Percentiles rank a stretch among this genome's conserved stretches.
Conservation (phyloP, 306 rosid genomes). For the Cucurbita argyrosperma region DNA sequence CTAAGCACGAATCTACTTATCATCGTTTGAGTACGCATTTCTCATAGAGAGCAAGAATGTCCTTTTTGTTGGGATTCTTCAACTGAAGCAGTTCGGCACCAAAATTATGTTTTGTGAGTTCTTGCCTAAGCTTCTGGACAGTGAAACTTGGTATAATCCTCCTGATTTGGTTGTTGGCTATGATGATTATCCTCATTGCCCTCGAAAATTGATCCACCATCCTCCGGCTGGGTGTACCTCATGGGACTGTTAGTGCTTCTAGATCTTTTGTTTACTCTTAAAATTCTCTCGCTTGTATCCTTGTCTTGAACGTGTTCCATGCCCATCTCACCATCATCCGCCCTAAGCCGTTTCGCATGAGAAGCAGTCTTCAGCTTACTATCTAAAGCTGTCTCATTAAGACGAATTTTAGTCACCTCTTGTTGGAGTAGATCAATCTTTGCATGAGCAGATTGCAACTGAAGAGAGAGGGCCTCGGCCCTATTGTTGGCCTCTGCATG, state of each 20-base stretch:
- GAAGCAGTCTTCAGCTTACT: constrained; percentile 56
- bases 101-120: constrained; percentile 68
- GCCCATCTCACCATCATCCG: constrained; percentile 45
- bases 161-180: constrained; percentile 54
- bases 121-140: constrained; percentile 71
- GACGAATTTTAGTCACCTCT: constrained; percentile 60
- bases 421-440: constrained; percentile 77
- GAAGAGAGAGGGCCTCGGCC: constrained; percentile 78
- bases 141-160: constrained; percentile 79
- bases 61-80: constrained; percentile 71
- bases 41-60: constrained; percentile 68
- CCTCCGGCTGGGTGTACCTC: constrained; percentile 42
- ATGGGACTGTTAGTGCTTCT: constrained; percentile 47
- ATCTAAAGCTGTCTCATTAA: constrained; percentile 70
- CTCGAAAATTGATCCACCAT: constrained; percentile 69
- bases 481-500: constrained; percentile 77
- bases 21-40: constrained; percentile 49
- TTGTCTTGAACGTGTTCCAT: constrained; percentile 54
- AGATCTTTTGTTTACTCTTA: constrained; percentile 45
- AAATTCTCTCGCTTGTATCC: constrained; percentile 46
- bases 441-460: constrained; percentile 80
- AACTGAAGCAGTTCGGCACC: constrained; percentile 72
- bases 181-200: constrained; percentile 54
- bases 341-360: constrained; percentile 65
- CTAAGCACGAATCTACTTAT: constrained; percentile 8